Evolutionary conservation across 2,329 filamentous ascomycete species (phyloP), one percentile per base, ranked within the genome.

Genomic region (Penicillium sp.): DNA sequence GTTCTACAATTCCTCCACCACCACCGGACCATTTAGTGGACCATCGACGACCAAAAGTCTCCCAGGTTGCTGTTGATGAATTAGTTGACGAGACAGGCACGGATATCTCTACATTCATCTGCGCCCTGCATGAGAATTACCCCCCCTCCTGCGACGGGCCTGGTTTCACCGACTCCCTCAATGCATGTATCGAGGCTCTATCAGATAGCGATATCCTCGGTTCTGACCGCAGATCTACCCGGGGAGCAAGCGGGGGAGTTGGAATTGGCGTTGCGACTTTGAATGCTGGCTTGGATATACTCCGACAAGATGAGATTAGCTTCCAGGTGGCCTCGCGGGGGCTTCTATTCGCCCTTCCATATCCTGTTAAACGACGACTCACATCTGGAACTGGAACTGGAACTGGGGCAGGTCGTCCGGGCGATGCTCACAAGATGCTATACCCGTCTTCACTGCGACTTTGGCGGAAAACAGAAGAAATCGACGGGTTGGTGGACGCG

Each of bases 21-120:
- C 74, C 90, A 15, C 87, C 87, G 4, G 62, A 70, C n/a, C 82
- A 84, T 67, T 69, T 89, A 29, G 75, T 78, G 3, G 78, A 83
- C 9, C 72, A 80, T 57, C 78, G 82, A 5, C 78, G 87, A 4
- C 83, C 82, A 0, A 86, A 83, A 60, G 75, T 76, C 29, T 87
- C 87, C 0, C 80, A 89, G 55, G 86, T 91, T 1, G 76, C 78
- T 6, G 82, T 89, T 6, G 88, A 96, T 58, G 80, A 83, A 1
- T 80, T 99, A n/a, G 87, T 96, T 20, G 90, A 96, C 64, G 93
- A 97, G 74, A 91, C 89, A 0, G 94, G 94, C 1, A 96, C 94
- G 0, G 94, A 99, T 65, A 90, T 88, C 0, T 85, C 89, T 51
- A 97, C 92, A 0, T 97, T 97, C 65, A 84, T 96, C 42, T 89